Conservation (phyloP, 192 early-diverging fungal species). For the Backusella tarrabulga region DNA sequence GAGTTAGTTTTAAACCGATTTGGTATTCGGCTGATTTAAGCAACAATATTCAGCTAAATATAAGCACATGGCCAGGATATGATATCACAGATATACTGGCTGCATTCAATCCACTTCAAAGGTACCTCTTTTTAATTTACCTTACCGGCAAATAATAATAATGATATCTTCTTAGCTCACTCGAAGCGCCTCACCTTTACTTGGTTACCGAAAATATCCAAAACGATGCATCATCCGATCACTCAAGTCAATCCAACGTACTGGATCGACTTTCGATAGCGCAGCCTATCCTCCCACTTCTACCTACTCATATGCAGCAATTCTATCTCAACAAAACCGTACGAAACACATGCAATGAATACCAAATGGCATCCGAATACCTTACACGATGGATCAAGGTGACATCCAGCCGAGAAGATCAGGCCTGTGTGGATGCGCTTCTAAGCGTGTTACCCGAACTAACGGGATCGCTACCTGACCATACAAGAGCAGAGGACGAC, state of each 20-base stretch:
- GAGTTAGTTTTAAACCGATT: conserved; percentile 23
- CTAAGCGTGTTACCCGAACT: neutral
- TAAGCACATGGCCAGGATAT: conserved; percentile 20
- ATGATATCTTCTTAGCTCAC: neutral
- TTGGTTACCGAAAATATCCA: neutral
- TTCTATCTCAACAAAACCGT: conserved; percentile 48
- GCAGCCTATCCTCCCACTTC: conserved; percentile 48
- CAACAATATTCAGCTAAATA: neutral
- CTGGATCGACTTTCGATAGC: conserved; percentile 51
- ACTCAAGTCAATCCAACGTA: conserved; percentile 51
- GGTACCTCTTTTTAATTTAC: neutral
- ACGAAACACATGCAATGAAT: conserved; percentile 62
- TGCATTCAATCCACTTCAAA: conserved; percentile 20
- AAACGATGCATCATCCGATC: conserved; percentile 30
- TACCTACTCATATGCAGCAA: conserved; percentile 49
- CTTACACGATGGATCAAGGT: conserved; percentile 58
- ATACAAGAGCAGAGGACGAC: conserved; percentile 27
- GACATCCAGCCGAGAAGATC: neutral
- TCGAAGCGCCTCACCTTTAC: neutral
- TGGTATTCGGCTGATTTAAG: conserved; percentile 15
- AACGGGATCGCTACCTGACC: neutral
- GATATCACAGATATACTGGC: conserved; percentile 25
- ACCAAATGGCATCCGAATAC: conserved; percentile 71
- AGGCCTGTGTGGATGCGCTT: neutral
- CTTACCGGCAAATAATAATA: no score